Conservation (phyloP, 2,329 filamentous ascomycete genomes). For the Aspergillus carbonarius region DNA sequence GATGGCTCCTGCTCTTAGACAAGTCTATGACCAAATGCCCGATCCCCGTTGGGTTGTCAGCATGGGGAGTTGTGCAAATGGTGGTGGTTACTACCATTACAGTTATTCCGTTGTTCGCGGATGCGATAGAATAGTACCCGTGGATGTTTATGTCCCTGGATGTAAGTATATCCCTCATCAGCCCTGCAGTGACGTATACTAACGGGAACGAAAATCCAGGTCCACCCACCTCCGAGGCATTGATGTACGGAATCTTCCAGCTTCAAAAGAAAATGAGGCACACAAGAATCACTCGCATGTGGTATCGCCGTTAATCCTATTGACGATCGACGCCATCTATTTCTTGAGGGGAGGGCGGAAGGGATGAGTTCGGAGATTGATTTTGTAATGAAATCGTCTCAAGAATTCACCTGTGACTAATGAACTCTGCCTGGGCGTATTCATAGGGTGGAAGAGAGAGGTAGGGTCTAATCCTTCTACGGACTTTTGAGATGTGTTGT, state of each 20-base stretch:
- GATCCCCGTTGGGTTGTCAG: slow-evolving; percentile 85
- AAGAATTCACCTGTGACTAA: not conserved
- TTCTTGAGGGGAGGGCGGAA: not conserved
- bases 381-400: not conserved
- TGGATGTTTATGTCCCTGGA: slow-evolving; percentile 81
- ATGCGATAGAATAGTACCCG: slow-evolving; percentile 77
- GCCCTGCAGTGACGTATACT: not conserved
- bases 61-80: slow-evolving; percentile 84
- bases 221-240: slow-evolving; percentile 55
- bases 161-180: slow-evolving; percentile 55
- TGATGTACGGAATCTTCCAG: slow-evolving; percentile 71
- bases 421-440: not conserved
- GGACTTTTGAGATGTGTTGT: not conserved
- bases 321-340: not conserved
- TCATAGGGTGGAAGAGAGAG: not conserved
- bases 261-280: slow-evolving; percentile 75
- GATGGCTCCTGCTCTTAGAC: slow-evolving; percentile 86
- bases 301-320: slow-evolving; percentile 51
- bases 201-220: slow-evolving; percentile 26
- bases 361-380: not conserved
- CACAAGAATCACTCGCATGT: slow-evolving; percentile 57
- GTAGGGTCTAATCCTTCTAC: not conserved
- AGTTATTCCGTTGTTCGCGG: slow-evolving; percentile 76
- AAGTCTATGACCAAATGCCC: slow-evolving; percentile 96
- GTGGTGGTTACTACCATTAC: slow-evolving; percentile 86